Conservation (phyloP, 2,329 filamentous ascomycete species). For the Fusarium scirpi region DNA sequence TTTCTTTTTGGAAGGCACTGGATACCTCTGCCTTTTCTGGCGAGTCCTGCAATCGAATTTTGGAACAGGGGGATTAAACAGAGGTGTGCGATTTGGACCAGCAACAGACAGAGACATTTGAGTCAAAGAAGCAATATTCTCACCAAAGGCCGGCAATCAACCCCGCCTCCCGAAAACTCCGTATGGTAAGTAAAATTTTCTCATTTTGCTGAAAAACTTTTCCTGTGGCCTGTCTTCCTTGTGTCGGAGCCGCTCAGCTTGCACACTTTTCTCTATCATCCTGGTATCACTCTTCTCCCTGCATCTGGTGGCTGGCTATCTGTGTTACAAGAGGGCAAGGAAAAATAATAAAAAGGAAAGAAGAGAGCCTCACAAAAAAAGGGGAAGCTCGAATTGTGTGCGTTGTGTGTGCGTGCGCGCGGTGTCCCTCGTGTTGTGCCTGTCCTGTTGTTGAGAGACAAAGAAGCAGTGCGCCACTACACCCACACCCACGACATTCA, state of each 20-base stretch:
- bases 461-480: conserved; percentile 32
- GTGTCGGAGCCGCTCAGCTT: conserved; percentile 24
- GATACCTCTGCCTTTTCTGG: conserved; percentile 31
- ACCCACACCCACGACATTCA: conserved; percentile 33
- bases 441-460: conserved; percentile 42
- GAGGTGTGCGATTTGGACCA: conserved; percentile 13
- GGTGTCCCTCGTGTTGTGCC: conserved; percentile 29
- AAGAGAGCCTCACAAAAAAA: conserved; percentile 32
- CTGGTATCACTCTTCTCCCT: conserved; percentile 31
- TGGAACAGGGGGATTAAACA: conserved; percentile 28
- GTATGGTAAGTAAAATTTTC: conserved; percentile 25
- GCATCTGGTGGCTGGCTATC: conserved; percentile 30
- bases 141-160: conserved; percentile 5
- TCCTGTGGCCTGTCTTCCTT: conserved; percentile 30
- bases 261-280: conserved; percentile 17
- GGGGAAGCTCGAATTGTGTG: conserved; percentile 37
- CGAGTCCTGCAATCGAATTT: conserved; percentile 34
- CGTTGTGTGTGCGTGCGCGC: conserved; percentile 36
- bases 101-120: conserved; percentile 1
- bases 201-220: conserved; percentile 17
- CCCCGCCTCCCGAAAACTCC: conserved; percentile 28
- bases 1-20: conserved; percentile 8
- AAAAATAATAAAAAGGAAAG: conserved; percentile 32
- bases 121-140: conserved; percentile 15
- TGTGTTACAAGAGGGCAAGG: conserved; percentile 29